Base-by-base conservation (phyloP, 148 eudicot species). In the Arctostaphylos glauca region DNA sequence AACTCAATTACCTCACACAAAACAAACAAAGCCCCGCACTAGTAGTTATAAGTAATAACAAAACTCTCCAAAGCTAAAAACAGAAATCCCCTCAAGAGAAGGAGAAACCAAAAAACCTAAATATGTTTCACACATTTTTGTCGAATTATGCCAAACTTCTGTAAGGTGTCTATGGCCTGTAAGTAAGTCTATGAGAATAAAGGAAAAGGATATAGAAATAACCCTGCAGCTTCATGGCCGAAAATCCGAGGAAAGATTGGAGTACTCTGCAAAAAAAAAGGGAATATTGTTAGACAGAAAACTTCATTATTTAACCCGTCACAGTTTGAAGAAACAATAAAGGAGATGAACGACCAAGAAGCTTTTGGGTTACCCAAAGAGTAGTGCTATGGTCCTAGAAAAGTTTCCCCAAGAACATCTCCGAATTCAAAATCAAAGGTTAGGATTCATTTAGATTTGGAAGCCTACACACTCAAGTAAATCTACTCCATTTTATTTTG, bases 171-270 rank as follows among this genome's bases (percentile, higher is more conserved):
- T 82, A 48, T 59, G 84, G 13, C 44, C 53, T 50, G 53, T 52
- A 76, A 74, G 66, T n/a, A 59, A 59, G 66, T n/a, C 21, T n/a
- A 59, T 59, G 23, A 59, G 23, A 59, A 2, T 59, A 59, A 59
- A 59, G 66, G 74, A 76, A 68, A 70, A 21, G 75, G 9, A 81
- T 50, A 77, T 43, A 79, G 64, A 78, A 81, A 8, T 50, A 15
- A 95, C 99, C 99, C 99, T 71, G 99, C 91, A 81, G 99, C 99
- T 92, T 96, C 99, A 87, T 96, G 99, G 80, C 99, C 99, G 84
- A 96, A 93, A 55, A 96, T 94, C 67, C 99, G 96, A 88, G 99
- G 99, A 89, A 87, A 94, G 70, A 92, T 74, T 9, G 89, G 81
- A 77, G 91, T 82, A 66, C 87, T 88, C 98, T 93, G 95, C 89